These are phyloP conservation scores for Tricholoma sp. DNA, from an alignment of 768 basidiomycete genomes.

Conservation along the genomic window DNA sequence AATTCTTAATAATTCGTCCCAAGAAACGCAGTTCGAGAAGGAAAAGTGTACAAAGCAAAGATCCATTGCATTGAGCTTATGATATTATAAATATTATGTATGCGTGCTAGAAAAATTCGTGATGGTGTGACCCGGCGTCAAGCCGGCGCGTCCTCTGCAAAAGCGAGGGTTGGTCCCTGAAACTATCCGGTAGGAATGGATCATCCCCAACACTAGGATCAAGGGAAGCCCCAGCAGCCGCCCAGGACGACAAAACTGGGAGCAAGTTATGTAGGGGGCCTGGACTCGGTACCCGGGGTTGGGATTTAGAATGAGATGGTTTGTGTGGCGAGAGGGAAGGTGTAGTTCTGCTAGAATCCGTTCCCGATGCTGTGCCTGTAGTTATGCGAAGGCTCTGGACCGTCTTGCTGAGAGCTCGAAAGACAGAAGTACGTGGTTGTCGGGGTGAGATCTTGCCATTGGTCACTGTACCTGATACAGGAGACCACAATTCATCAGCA, in stretches of 20 bases:
- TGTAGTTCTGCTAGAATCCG: conserved; percentile 1
- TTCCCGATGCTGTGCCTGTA: conserved; percentile 14
- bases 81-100: no score
- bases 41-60: no score
- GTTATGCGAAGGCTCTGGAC: conserved; percentile 41
- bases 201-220: conserved; percentile 21
- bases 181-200: conserved; percentile 29
- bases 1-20: no score
- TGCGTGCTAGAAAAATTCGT: conserved; percentile 21
- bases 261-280: conserved; percentile 14
- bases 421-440: conserved; percentile 39
- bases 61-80: no score
- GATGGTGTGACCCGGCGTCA: not conserved
- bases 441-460: conserved; percentile 22
- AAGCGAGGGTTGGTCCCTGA: conserved; percentile 31
- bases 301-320: conserved; percentile 3
- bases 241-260: conserved; percentile 25
- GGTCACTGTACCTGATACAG: not conserved
- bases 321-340: conserved; percentile 15
- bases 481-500: conserved; percentile 26
- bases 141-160: conserved; percentile 10
- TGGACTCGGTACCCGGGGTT: conserved; percentile 10
- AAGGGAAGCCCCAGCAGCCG: conserved; percentile 20
- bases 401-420: conserved; percentile 49
- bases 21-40: no score